Percentiles rank a stretch among this genome's conserved stretches.
Evolutionary conservation across 2,329 filamentous ascomycete genomes (phyloP).

Genomic region (Stachybotrys echinatus): DNA sequence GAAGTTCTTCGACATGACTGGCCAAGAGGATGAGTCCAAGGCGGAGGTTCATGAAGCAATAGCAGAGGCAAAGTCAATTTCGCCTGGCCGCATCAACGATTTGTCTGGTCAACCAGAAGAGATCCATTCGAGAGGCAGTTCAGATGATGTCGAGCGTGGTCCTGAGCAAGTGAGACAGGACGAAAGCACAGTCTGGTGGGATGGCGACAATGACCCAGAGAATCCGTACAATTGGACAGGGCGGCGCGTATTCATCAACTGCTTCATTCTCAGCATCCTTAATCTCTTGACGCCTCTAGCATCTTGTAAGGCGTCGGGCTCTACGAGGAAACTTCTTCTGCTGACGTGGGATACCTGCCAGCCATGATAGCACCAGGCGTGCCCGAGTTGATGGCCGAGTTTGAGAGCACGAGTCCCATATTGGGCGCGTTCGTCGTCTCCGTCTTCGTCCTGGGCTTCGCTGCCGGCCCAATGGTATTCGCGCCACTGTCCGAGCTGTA

Average conservation of each 20-base stretch:
- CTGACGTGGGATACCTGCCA: background rate
- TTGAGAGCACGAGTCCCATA: conserved; percentile 20
- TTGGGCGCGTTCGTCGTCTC: conserved; percentile 23
- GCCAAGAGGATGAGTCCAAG: no score
- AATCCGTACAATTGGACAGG: background rate
- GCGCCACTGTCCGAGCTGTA: conserved; percentile 45
- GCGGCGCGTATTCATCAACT: background rate
- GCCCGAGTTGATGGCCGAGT: conserved; percentile 52
- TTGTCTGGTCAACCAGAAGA: no score
- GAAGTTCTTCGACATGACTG: no score
- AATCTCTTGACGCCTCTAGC: background rate
- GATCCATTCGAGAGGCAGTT: no score
- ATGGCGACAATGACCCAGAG: background rate
- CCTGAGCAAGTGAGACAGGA: no score
- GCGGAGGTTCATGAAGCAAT: no score
- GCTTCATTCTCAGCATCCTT: background rate
- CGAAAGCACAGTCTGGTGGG: background rate
- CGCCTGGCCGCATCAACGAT: no score
- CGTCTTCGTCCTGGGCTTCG: conserved; percentile 49
- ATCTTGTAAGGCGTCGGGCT: background rate
- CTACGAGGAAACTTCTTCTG: background rate
- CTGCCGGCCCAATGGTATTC: conserved; percentile 40
- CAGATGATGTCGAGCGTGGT: no score
- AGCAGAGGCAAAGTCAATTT: no score
- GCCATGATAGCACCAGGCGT: conserved; percentile 60